phyloP scores from a whole-genome alignment of 768 basidiomycete genomes.

The Stropharia rugosoannulata region DNA sequence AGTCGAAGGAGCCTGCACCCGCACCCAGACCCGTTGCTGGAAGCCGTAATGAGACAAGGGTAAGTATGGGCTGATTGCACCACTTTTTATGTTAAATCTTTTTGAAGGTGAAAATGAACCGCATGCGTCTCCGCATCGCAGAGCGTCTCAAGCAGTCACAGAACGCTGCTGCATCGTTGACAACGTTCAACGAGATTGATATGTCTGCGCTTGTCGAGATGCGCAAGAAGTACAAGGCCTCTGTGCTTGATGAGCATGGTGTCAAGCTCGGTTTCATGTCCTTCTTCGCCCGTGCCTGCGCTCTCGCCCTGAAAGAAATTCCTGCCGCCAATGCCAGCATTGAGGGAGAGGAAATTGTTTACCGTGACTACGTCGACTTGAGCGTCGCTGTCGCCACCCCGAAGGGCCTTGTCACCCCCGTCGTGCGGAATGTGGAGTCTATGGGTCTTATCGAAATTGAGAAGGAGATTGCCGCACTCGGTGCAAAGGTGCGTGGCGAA shows the following conservation, averaged over 20 bases:
- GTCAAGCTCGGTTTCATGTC: conserved; percentile 99
- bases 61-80: conserved; percentile 30
- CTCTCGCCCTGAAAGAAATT: conserved; percentile 86
- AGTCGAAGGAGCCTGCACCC: conserved; percentile 27
- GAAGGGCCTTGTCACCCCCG: conserved; percentile 95
- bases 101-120: conserved; percentile 93
- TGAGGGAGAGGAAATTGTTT: conserved; percentile 92
- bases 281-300: conserved; percentile 87
- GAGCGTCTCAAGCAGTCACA: conserved; percentile 98
- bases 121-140: conserved; percentile 96
- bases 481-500: conserved; percentile 67
- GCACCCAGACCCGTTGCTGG: conserved; percentile 37
- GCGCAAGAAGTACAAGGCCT: conserved; percentile 93
- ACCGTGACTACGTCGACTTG: conserved; percentile 89
- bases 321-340: conserved; percentile 93
- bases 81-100: neutral
- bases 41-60: conserved; percentile 82
- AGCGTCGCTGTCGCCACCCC: conserved; percentile 97
- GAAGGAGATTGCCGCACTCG: conserved; percentile 86
- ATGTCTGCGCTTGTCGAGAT: conserved; percentile 95
- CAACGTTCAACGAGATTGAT: conserved; percentile 99
- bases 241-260: conserved; percentile 85
- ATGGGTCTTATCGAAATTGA: conserved; percentile 92
- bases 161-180: conserved; percentile 93
- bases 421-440: conserved; percentile 85